Evolutionary conservation across 202 grass and related monocot species (phyloP), one percentile per base, ranked within the genome.

Genomic region (Digitaria exilis): DNA sequence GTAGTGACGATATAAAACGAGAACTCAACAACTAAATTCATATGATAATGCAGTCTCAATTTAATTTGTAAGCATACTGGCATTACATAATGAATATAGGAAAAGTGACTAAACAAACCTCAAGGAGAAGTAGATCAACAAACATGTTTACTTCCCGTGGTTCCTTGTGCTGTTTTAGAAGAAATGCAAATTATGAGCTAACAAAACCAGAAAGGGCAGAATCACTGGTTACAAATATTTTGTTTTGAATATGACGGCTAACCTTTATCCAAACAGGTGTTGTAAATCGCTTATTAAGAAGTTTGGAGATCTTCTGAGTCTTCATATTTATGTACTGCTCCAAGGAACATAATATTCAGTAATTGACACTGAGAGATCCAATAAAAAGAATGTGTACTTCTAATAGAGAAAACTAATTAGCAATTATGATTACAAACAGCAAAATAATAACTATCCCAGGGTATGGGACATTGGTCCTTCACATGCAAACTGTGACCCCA

Each of bases 61-160:
- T 89, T 37, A 54, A 71, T 65, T 64, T 6, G 58, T 32, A 46
- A 56, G 37, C 52, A 30, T 30, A 54, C 17, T 54, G 41, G 75
- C 22, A 79, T 79, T 61, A 79, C 7, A 50, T 8, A 63, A 87
- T 55, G 19, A 64, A 75, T 39, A 76, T 65, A 75, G 18, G 29
- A 76, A 65, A 84, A 64, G 19, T 19, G 80, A 66, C 41, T 49
- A 51, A 60, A 88, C 88, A 84, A 83, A 99, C 96, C 96, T 99
- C 96, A 88, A 94, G 91, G 88, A 99, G 86, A 83, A 99, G 93
- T 80, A 99, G 88, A 78, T 99, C 96, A 88, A 94, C 96, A 84
- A 94, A 96, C 96, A 99, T 99, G 86, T 99, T 90, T 65, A 99
- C 96, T 89, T 99, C 96, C 64, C 96, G 78, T 5, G 96, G 96